phyloP scores from a whole-genome alignment of 345 rosid species.

The Litchi chinensis region DNA sequence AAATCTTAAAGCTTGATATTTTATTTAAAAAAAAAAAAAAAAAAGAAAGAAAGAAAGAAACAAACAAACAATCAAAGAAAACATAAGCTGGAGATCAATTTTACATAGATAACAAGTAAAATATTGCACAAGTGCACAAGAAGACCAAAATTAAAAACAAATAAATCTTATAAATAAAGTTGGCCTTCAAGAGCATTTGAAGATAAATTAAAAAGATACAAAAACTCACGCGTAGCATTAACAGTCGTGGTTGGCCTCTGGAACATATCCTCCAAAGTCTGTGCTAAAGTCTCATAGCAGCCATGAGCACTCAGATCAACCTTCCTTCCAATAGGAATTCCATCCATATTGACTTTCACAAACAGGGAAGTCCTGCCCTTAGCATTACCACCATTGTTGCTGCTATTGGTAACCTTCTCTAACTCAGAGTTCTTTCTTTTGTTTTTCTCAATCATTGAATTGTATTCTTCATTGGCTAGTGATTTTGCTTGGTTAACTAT shows the following conservation, averaged over 20 bases:
- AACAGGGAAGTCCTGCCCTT: conserved; percentile 51
- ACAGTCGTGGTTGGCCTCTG: conserved; percentile 36
- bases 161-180: background rate
- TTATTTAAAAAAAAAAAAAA: too few relatives aligned
- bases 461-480: conserved; percentile 47
- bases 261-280: conserved; percentile 78
- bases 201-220: background rate
- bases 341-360: conserved; percentile 96
- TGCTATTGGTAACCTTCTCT: conserved; percentile 32
- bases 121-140: background rate
- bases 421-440: conserved; percentile 30
- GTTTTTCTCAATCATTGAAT: conserved; percentile 32
- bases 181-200: conserved; percentile 8
- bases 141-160: background rate
- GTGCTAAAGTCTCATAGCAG: conserved; percentile 71
- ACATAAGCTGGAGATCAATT: background rate
- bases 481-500: conserved; percentile 71
- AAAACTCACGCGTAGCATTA: conserved; percentile 42
- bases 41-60: too few relatives aligned
- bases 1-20: background rate
- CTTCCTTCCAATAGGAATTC: conserved; percentile 91
- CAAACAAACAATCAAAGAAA: too few relatives aligned
- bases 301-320: conserved; percentile 71
- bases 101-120: conserved; percentile 1
- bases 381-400: conserved; percentile 29